Evolutionary conservation across 495 filamentous ascomycete genomes (phyloP).

Genomic region (Xylaria telfairii): DNA sequence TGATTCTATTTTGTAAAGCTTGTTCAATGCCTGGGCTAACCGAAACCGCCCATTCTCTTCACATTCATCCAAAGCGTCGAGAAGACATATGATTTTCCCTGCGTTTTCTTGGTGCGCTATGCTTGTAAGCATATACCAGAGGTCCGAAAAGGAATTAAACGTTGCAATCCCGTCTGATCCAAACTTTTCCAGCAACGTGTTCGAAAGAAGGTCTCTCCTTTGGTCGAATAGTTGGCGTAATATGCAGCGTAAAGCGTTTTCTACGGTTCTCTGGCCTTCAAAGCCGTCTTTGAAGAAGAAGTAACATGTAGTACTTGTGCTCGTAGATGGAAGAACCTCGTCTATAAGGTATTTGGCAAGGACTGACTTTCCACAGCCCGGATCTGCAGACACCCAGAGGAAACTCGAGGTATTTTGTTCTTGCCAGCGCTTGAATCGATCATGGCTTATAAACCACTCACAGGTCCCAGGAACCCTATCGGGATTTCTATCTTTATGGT

Average conservation of each 20-base stretch:
- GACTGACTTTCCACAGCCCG: constrained; percentile 63
- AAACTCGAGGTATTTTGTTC: constrained; percentile 17
- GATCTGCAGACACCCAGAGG: constrained; percentile 61
- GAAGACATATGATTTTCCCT: constrained; percentile 53
- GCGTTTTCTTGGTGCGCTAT: constrained; percentile 40
- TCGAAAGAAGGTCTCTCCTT: constrained; percentile 34
- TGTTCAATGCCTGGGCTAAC: background rate
- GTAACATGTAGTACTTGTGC: constrained; percentile 44
- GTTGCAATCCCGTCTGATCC: constrained; percentile 31
- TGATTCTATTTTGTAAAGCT: background rate
- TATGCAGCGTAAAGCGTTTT: constrained; percentile 51
- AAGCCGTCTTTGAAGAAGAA: constrained; percentile 63
- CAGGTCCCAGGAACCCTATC: constrained; percentile 45
- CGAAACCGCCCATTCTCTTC: constrained; percentile 24
- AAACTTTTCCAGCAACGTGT: constrained; percentile 35
- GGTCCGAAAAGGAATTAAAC: constrained; percentile 36
- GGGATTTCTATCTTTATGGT: constrained; percentile 50
- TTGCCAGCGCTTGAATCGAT: constrained; percentile 42
- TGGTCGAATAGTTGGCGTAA: constrained; percentile 54
- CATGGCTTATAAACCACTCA: constrained; percentile 46
- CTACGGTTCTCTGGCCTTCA: constrained; percentile 47
- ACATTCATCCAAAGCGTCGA: constrained; percentile 57
- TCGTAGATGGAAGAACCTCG: constrained; percentile 28
- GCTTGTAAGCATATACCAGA: constrained; percentile 51
- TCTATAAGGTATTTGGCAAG: constrained; percentile 53